phyloP scores from a whole-genome alignment of 2,329 filamentous ascomycete genomes.

The Dryadomyces quercivorus region DNA sequence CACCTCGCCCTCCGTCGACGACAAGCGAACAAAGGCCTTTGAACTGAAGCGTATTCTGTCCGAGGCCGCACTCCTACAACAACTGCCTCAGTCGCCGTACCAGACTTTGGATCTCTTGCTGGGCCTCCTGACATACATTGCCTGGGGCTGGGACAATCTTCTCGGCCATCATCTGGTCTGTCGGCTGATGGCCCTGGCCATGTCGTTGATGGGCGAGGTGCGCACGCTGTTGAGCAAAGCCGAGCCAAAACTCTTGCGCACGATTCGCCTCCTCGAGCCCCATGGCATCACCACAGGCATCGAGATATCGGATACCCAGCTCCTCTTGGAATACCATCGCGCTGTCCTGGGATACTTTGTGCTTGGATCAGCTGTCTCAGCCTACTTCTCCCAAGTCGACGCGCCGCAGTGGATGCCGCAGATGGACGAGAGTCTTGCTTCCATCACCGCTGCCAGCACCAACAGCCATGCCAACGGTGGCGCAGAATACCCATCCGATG shows the following conservation, averaged over 20 bases:
- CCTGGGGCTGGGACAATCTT: constrained; percentile 22
- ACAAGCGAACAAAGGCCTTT: constrained; percentile 14
- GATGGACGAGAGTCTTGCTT: constrained; percentile 23
- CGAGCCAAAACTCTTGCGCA: constrained; percentile 12
- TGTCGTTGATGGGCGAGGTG: constrained; percentile 24
- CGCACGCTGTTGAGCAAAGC: constrained; percentile 18
- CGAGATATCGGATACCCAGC: constrained; percentile 12
- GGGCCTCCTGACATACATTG: constrained; percentile 22
- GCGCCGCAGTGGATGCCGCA: constrained; percentile 24
- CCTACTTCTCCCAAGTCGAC: constrained; percentile 21
- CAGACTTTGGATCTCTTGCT: constrained; percentile 22
- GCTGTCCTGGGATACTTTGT: constrained; percentile 20
- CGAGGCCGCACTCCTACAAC: constrained; percentile 15
- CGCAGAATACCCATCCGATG: constrained; percentile 16
- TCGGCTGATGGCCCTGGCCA: constrained; percentile 23
- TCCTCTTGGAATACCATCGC: constrained; percentile 15
- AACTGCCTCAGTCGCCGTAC: neutral
- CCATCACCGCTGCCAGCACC: constrained; percentile 15
- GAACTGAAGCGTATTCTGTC: constrained; percentile 20
- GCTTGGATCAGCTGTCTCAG: constrained; percentile 20
- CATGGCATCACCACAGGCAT: constrained; percentile 14
- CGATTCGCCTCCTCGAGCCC: too few relatives aligned
- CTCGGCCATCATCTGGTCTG: constrained; percentile 18
- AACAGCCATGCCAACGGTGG: too few relatives aligned
- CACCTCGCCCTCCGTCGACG: constrained; percentile 17